These are phyloP conservation scores for Tetradesmus lagerheimii DNA, from an alignment of 139 green algal genomes.

Conservation along the genomic window DNA sequence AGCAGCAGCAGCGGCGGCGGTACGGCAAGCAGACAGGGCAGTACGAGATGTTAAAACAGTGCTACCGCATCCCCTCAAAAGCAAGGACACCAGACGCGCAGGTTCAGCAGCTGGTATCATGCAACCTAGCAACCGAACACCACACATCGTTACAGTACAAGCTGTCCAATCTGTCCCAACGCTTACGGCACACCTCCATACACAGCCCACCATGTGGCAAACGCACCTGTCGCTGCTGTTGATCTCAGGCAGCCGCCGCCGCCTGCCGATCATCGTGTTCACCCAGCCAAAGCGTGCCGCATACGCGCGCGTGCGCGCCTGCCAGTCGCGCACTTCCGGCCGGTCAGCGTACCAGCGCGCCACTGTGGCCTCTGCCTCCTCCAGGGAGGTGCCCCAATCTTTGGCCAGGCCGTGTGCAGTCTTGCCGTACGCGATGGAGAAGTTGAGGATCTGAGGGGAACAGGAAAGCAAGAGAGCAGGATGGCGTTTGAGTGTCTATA, in stretches of 20 bases:
- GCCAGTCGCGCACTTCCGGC: slow-evolving; percentile 85
- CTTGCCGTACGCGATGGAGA: slow-evolving; percentile 99
- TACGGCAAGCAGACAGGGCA: not conserved
- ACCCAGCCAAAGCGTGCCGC: slow-evolving; percentile 73
- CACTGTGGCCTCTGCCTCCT: slow-evolving; percentile 94
- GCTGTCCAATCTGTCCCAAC: too few species aligned
- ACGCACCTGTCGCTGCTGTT: slow-evolving; percentile 33
- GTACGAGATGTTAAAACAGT: too few species aligned
- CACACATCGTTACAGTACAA: too few species aligned
- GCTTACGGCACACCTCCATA: too few species aligned
- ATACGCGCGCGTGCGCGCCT: slow-evolving; percentile 72
- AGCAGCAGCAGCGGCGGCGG: not conserved
- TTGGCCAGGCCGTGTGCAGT: slow-evolving; percentile 94
- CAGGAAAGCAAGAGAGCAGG: not conserved
- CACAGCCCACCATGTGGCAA: not conserved
- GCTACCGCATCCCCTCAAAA: too few species aligned
- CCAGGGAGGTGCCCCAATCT: slow-evolving; percentile 87
- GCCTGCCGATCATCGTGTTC: slow-evolving; percentile 87
- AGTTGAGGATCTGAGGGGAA: slow-evolving; percentile 90
- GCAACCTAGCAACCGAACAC: too few species aligned
- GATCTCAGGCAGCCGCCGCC: slow-evolving; percentile 73
- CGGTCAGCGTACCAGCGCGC: slow-evolving; percentile 81
- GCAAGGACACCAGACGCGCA: too few species aligned
- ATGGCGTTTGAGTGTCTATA: too few species aligned
- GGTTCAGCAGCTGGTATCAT: too few species aligned